Evolutionary conservation across 1,284 basidiomycete genomes (phyloP).

Genomic region (Laetiporus sulphureus): DNA sequence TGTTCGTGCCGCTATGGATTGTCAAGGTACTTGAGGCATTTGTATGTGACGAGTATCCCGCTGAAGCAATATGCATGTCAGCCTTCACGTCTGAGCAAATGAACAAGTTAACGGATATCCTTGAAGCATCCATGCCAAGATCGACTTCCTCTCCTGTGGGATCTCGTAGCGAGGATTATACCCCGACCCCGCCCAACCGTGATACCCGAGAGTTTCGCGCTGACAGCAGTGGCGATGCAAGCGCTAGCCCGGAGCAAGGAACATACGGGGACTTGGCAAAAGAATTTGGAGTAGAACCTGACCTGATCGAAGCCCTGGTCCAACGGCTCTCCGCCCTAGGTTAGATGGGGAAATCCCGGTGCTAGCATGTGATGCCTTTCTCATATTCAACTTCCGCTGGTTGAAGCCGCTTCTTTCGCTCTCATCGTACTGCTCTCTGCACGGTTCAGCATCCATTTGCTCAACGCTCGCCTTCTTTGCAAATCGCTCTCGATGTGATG

Average conservation of each 20-base stretch:
- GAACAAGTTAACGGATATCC: constrained; percentile 31
- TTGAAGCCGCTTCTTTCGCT: neutral
- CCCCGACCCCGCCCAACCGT: no score
- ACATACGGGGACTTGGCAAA: constrained; percentile 48
- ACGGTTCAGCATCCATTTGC: neutral
- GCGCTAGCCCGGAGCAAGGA: no score
- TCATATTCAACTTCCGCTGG: constrained; percentile 1
- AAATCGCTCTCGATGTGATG: neutral
- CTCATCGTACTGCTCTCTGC: no score
- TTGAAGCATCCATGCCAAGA: constrained; percentile 25
- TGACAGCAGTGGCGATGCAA: no score
- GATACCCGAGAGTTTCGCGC: no score
- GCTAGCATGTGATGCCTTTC: constrained; percentile 4
- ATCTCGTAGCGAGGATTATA: constrained; percentile 12
- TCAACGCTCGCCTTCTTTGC: constrained; percentile 2
- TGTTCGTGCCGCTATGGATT: constrained; percentile 43
- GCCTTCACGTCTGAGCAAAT: constrained; percentile 60
- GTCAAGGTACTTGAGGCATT: constrained; percentile 38
- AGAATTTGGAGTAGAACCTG: constrained; percentile 67
- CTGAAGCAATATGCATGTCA: constrained; percentile 17
- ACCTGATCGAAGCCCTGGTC: constrained; percentile 60
- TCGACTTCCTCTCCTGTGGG: constrained; percentile 21
- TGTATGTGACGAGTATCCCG: neutral
- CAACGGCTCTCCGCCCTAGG: constrained; percentile 42
- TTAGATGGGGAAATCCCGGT: constrained; percentile 8